Conservation (phyloP, 768 basidiomycete species). For the Termitomyces sp. region DNA sequence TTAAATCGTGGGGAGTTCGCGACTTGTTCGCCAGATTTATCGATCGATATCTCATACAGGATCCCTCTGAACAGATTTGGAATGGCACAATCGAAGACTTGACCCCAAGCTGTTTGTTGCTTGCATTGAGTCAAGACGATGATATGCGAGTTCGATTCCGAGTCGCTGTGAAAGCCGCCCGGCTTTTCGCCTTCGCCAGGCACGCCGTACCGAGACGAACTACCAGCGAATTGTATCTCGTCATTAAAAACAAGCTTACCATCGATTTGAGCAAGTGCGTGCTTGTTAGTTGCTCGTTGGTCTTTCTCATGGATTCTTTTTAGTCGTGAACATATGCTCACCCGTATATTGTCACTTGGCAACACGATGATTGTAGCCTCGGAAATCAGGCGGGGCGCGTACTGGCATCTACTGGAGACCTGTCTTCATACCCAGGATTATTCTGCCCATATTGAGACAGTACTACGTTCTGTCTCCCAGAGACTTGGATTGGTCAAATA, state of each 20-base stretch:
- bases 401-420: conserved; percentile 84
- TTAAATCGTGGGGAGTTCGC: conserved; percentile 64
- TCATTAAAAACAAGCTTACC: conserved; percentile 40
- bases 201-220: conserved; percentile 16
- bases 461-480: conserved; percentile 56
- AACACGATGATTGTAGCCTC: conserved; percentile 81
- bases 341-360: conserved; percentile 62
- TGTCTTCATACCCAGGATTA: conserved; percentile 37
- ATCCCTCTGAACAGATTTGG: conserved; percentile 54
- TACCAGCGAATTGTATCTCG: conserved; percentile 37
- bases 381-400: conserved; percentile 70
- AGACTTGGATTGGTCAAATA: conserved; percentile 61
- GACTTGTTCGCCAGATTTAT: conserved; percentile 62
- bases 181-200: conserved; percentile 48
- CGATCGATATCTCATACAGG: conserved; percentile 53
- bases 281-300: not conserved
- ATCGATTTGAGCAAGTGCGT: conserved; percentile 47
- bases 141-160: conserved; percentile 87
- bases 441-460: conserved; percentile 36
- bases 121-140: conserved; percentile 51
- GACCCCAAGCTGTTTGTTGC: conserved; percentile 41
- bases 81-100: conserved; percentile 20
- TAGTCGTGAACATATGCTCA: conserved; percentile 75
- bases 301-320: conserved; percentile 2
- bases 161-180: conserved; percentile 53